These are phyloP conservation scores for Sugiyamaella valdiviana DNA, from an alignment of 805 yeast species.

Conservation along the genomic window DNA sequence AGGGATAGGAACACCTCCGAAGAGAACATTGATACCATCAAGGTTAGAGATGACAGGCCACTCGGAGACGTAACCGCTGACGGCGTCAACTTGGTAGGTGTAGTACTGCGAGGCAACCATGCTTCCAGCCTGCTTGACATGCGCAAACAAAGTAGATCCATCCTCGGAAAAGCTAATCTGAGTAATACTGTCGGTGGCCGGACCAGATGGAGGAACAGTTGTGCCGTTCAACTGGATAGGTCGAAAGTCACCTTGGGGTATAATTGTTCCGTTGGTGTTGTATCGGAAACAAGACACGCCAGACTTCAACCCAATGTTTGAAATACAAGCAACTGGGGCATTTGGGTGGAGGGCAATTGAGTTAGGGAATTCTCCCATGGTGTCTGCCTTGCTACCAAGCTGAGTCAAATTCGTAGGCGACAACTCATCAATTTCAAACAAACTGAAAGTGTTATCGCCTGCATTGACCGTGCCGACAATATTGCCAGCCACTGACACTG, in stretches of 20 bases:
- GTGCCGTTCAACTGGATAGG: conserved; percentile 1
- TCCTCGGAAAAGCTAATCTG: conserved; percentile 2
- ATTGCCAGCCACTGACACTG: conserved; percentile 1
- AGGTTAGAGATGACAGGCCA: conserved; percentile 3
- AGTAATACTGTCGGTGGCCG: conserved; percentile 2
- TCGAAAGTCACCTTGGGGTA: conserved; percentile 2
- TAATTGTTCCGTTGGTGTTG: not conserved
- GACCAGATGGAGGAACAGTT: conserved; percentile 2
- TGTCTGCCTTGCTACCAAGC: not conserved
- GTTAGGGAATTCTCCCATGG: conserved; percentile 9
- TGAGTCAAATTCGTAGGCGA: conserved; percentile 4
- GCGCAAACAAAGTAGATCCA: conserved; percentile 5
- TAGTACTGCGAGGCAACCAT: not conserved
- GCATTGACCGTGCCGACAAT: conserved; percentile 6
- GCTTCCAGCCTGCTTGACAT: conserved; percentile 3
- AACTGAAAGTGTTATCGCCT: conserved; percentile 5
- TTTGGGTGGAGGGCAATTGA: conserved; percentile 8
- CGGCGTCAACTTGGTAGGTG: conserved; percentile 2
- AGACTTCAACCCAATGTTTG: conserved; percentile 3
- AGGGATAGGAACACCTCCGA: conserved; percentile 1
- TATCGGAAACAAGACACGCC: conserved; percentile 8
- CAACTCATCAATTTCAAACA: conserved; percentile 2
- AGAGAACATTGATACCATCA: conserved; percentile 1
- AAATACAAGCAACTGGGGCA: conserved; percentile 6
- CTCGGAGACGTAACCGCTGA: not conserved